Evolutionary conservation across 495 filamentous ascomycete genomes (phyloP).

Genomic region (Durotheca rogersii): DNA sequence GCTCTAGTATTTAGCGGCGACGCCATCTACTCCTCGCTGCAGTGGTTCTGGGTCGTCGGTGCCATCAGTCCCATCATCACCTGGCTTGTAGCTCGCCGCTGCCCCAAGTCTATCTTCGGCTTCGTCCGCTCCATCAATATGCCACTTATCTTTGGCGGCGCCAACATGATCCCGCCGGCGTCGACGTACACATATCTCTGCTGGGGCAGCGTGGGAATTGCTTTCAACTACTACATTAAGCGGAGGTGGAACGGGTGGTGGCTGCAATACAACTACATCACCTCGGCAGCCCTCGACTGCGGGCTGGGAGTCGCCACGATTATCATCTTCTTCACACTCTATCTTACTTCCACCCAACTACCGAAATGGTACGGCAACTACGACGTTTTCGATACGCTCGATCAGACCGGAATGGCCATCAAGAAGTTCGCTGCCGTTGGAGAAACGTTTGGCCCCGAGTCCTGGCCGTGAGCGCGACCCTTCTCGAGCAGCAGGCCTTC

Average conservation of each 20-base stretch:
- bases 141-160: slow-evolving; percentile 67
- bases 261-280: slow-evolving; percentile 77
- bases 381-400: slow-evolving; percentile 44
- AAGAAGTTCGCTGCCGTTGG: slow-evolving; percentile 37
- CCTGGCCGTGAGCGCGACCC: slow-evolving; percentile 40
- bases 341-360: slow-evolving; percentile 51
- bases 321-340: slow-evolving; percentile 69
- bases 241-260: slow-evolving; percentile 68
- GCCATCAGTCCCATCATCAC: slow-evolving; percentile 59
- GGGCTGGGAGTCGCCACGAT: slow-evolving; percentile 67
- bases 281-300: slow-evolving; percentile 69
- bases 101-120: slow-evolving; percentile 45
- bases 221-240: slow-evolving; percentile 67
- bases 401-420: slow-evolving; percentile 37
- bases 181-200: slow-evolving; percentile 65
- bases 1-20: slow-evolving; percentile 55
- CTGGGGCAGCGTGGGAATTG: slow-evolving; percentile 66
- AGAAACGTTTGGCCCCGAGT: slow-evolving; percentile 49
- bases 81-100: slow-evolving; percentile 63
- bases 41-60: slow-evolving; percentile 70
- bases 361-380: slow-evolving; percentile 69
- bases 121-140: slow-evolving; percentile 60
- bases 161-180: slow-evolving; percentile 62
- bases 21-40: slow-evolving; percentile 61
- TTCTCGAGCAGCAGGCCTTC: no score